Percentiles rank a stretch among this genome's conserved stretches.
These are phyloP conservation scores for Artomyces pyxidatus DNA, from an alignment of 768 basidiomycete species.

Conservation along the genomic window DNA sequence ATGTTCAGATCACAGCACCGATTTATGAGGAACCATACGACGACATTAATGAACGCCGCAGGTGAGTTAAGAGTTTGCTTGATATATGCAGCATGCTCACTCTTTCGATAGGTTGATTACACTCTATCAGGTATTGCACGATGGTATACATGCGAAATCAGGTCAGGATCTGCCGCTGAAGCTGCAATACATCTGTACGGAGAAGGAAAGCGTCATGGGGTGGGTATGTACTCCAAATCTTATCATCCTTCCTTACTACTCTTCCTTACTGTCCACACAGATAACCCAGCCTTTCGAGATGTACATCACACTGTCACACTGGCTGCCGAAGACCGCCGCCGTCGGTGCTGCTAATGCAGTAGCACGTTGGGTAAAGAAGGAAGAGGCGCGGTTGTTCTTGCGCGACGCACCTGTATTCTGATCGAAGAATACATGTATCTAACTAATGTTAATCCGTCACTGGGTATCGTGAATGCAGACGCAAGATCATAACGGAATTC, in stretches of 20 bases:
- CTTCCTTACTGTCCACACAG: conserved; percentile 33
- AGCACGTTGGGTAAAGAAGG: conserved; percentile 84
- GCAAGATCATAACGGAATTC: too few relatives aligned
- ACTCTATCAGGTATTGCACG: conserved; percentile 81
- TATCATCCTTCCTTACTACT: too few relatives aligned
- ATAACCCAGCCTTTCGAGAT: conserved; percentile 92
- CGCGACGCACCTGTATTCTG: conserved; percentile 86
- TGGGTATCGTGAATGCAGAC: too few relatives aligned
- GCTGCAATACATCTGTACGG: conserved; percentile 79
- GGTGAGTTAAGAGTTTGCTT: too few relatives aligned
- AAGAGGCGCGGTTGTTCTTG: conserved; percentile 77
- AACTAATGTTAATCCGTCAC: too few relatives aligned
- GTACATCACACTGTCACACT: conserved; percentile 75
- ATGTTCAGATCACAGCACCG: conserved; percentile 87
- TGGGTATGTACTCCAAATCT: conserved; percentile 92
- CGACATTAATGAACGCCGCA: conserved; percentile 43
- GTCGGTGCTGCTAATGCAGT: conserved; percentile 87
- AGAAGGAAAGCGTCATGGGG: conserved; percentile 84
- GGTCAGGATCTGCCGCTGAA: conserved; percentile 76
- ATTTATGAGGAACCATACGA: conserved; percentile 84
- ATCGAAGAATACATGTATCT: too few relatives aligned
- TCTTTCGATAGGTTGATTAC: conserved; percentile 56
- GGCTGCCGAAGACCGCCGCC: conserved; percentile 79
- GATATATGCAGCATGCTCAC: too few relatives aligned
- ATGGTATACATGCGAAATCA: conserved; percentile 85